These are phyloP conservation scores for Tetrahymena thermophila DNA, from an alignment of 73 alveolate species.

Conservation along the genomic window DNA sequence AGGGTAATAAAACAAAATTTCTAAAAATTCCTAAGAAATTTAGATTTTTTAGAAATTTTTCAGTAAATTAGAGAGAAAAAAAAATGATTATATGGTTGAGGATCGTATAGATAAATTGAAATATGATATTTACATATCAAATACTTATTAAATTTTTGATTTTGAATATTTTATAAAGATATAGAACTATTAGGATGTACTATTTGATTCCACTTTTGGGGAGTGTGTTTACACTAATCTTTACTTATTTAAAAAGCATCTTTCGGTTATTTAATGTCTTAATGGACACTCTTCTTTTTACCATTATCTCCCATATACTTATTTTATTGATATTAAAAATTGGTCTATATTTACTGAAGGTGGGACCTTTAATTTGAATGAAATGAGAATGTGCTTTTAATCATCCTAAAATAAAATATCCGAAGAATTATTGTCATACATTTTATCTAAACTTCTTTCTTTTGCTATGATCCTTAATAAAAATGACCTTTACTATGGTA, in stretches of 20 bases:
- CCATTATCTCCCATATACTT: not conserved
- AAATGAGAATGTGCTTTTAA: not conserved
- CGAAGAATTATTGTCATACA: not conserved
- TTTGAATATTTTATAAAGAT: not conserved
- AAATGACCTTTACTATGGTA: not conserved
- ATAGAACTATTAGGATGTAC: not conserved
- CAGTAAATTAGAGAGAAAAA: not conserved
- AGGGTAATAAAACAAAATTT: not conserved
- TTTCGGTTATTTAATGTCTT: not conserved
- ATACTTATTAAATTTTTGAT: not conserved
- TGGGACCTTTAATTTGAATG: not conserved
- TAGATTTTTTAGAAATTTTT: not conserved
- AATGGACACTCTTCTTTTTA: not conserved
- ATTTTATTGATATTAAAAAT: not conserved
- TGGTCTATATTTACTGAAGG: not conserved
- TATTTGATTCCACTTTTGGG: not conserved
- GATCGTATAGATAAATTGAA: not conserved
- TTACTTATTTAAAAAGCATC: not conserved
- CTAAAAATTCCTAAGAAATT: not conserved
- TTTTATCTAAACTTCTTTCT: not conserved
- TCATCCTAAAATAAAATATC: not conserved
- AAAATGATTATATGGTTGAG: not conserved
- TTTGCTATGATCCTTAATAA: not conserved
- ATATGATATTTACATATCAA: not conserved
- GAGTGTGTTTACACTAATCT: not conserved